Conservation (phyloP, 345 rosid genomes). For the Trapa incisa region DNA sequence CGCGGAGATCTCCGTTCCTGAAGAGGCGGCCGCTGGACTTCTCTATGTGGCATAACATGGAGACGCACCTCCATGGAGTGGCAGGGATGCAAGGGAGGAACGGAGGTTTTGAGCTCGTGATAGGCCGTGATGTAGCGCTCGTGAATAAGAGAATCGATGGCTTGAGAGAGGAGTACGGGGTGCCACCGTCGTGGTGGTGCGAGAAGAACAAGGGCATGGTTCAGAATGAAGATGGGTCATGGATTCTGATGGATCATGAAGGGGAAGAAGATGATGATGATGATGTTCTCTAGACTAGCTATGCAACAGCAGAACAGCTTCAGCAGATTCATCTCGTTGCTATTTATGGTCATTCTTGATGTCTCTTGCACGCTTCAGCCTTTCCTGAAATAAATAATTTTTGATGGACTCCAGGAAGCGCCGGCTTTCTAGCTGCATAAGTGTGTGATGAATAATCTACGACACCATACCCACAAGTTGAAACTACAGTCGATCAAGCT, state of each 20-base stretch:
- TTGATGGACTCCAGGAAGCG: no score
- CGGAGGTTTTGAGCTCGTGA: conserved; percentile 44
- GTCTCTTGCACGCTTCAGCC: no score
- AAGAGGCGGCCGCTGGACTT: conserved; percentile 24
- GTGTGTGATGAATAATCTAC: no score
- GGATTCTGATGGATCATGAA: conserved; percentile 64
- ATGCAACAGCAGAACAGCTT: no score
- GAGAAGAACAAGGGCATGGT: conserved; percentile 60
- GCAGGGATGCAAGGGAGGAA: conserved; percentile 53
- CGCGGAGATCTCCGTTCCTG: conserved; percentile 42
- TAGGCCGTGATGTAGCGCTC: conserved; percentile 44
- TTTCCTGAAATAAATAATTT: no score
- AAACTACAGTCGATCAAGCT: no score
- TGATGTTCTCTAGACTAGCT: no score
- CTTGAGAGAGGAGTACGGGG: conserved; percentile 41
- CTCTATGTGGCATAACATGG: conserved; percentile 44
- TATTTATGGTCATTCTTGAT: no score
- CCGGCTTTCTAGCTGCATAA: no score
- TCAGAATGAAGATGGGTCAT: conserved; percentile 56
- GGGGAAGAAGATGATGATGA: conserved; percentile 28
- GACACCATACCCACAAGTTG: no score
- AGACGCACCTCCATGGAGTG: conserved; percentile 59
- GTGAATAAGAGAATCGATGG: conserved; percentile 42
- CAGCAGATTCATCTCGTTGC: no score
- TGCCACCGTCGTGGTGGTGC: conserved; percentile 49